phyloP scores from a whole-genome alignment of 495 filamentous ascomycete genomes.

The Penicillium lagena region DNA sequence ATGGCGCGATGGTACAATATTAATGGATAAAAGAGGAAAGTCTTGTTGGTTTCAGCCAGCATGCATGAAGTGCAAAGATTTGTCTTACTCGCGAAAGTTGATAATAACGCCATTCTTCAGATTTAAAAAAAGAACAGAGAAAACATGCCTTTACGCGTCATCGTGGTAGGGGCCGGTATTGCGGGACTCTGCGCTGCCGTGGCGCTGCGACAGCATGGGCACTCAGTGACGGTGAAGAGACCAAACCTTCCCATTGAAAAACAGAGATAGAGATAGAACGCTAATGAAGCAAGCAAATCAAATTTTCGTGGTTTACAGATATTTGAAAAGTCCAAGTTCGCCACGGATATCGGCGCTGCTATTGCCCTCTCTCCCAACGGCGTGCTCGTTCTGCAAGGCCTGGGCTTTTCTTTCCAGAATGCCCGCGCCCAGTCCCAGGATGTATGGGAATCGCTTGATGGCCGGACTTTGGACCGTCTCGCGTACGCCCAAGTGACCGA shows the following conservation, averaged over 20 bases:
- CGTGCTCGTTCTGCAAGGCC: conserved; percentile 23
- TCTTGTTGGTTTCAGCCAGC: no score
- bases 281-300: no score
- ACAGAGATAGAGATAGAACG: no score
- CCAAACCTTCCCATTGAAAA: neutral
- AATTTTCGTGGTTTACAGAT: neutral
- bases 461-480: conserved; percentile 15
- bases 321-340: conserved; percentile 15
- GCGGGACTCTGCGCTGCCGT: conserved; percentile 40
- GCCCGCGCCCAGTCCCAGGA: conserved; percentile 17
- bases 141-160: conserved; percentile 20
- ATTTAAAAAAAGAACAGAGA: neutral
- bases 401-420: conserved; percentile 25
- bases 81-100: no score
- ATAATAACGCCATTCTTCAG: no score
- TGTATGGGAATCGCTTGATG: conserved; percentile 16
- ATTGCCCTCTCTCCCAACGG: conserved; percentile 40
- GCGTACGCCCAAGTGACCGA: conserved; percentile 12
- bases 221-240: conserved; percentile 16
- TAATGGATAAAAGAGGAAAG: no score
- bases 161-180: conserved; percentile 40
- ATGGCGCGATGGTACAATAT: no score
- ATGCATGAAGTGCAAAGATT: no score
- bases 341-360: conserved; percentile 42
- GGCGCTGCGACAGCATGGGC: conserved; percentile 14